Evolutionary conservation across 495 filamentous ascomycete genomes (phyloP).

Genomic region (Alectoria sarmentosa): DNA sequence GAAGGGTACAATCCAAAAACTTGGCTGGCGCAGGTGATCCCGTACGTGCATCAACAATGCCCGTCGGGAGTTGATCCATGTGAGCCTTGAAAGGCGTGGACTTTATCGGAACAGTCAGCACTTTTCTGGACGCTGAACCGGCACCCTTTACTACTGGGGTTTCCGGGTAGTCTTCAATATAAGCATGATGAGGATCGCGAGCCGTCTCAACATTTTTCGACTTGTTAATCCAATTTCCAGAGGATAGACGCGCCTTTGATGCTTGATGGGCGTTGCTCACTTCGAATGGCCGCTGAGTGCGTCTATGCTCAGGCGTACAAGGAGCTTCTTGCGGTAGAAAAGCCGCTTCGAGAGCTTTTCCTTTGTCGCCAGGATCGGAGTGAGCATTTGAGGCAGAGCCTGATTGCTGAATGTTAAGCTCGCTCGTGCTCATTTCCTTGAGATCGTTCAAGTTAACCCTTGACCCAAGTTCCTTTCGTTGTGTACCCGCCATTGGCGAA

Average conservation of each 20-base stretch:
- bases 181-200: not conserved
- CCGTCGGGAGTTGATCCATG: not conserved
- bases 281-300: not conserved
- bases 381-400: not conserved
- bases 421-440: not conserved
- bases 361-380: not conserved
- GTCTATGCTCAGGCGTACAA: not conserved
- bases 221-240: not conserved
- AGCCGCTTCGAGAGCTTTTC: not conserved
- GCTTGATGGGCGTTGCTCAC: not conserved
- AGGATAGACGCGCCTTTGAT: not conserved
- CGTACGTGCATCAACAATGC: not conserved
- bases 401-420: not conserved
- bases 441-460: not conserved
- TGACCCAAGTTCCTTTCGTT: not conserved
- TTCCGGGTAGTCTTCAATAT: constrained; percentile 1
- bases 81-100: not conserved
- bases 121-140: not conserved
- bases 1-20: not conserved
- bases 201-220: not conserved
- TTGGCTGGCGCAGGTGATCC: not conserved
- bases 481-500: not conserved
- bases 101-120: not conserved
- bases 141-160: not conserved
- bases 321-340: not conserved